phyloP scores from a whole-genome alignment of 169 alveolate species.

The Theileria annulata region DNA sequence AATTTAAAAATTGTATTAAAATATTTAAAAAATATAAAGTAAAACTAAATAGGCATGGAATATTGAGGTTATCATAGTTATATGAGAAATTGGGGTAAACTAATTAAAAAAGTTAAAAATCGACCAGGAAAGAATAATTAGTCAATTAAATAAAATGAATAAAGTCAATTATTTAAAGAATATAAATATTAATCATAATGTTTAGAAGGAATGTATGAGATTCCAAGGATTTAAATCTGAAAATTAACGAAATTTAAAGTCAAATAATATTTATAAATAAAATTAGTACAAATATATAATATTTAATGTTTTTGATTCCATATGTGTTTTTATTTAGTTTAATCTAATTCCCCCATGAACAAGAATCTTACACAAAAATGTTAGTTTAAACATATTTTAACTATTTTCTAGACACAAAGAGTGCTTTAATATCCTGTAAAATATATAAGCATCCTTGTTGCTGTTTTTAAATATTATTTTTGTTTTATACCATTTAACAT shows the following conservation, averaged over 20 bases:
- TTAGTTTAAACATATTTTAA: background rate
- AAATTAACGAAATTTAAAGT: background rate
- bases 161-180: too few species aligned
- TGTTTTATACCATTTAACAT: background rate
- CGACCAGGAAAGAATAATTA: background rate
- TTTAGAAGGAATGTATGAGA: background rate
- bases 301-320: background rate
- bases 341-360: slow-evolving; percentile 1
- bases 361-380: slow-evolving; percentile 13
- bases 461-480: background rate
- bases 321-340: slow-evolving; percentile 3
- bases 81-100: background rate
- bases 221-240: background rate
- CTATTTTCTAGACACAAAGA: background rate
- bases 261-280: background rate
- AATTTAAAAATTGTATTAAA: background rate
- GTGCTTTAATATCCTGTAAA: background rate
- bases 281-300: background rate
- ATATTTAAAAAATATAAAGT: background rate
- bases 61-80: background rate
- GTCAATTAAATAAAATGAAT: too few species aligned
- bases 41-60: background rate
- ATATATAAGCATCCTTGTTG: background rate
- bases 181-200: background rate
- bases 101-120: too few species aligned